A percentile compares a stretch with the other conserved stretches of the same genome.
Conservation (phyloP, 192 early-diverging fungal species). For the Entomortierella lignicola region DNA sequence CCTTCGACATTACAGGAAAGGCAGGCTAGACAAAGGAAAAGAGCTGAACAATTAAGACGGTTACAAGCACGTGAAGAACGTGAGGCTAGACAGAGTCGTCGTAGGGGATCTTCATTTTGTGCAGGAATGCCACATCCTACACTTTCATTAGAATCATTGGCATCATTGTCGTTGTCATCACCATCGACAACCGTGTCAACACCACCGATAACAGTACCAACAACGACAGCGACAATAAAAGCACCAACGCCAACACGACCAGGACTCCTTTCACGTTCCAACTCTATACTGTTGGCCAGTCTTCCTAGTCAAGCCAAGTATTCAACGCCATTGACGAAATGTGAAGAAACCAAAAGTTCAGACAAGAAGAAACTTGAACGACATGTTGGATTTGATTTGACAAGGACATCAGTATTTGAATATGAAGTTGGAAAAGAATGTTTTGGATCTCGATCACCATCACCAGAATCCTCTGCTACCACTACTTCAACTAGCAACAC, state of each 20-base stretch:
- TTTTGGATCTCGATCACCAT: neutral
- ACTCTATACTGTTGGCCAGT: too few species aligned
- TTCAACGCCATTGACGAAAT: too few species aligned
- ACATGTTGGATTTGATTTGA: conserved; percentile 35
- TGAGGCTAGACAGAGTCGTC: conserved; percentile 35
- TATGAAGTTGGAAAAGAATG: conserved; percentile 29
- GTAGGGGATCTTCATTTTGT: conserved; percentile 24
- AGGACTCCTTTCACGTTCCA: too few species aligned
- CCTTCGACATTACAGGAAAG: conserved; percentile 40
- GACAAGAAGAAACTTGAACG: conserved; percentile 4
- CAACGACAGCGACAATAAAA: neutral
- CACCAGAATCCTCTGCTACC: neutral
- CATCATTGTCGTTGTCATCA: neutral
- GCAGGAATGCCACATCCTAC: conserved; percentile 5
- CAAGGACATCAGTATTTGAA: conserved; percentile 32
- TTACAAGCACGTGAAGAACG: conserved; percentile 42
- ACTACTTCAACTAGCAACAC: too few species aligned
- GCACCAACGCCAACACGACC: too few species aligned
- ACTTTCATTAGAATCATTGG: neutral
- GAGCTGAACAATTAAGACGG: conserved; percentile 42
- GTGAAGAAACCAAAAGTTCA: too few species aligned
- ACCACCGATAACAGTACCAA: neutral
- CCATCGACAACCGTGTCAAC: neutral
- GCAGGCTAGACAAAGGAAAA: conserved; percentile 37
- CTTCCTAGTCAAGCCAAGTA: too few species aligned